Evolutionary conservation across 2,329 filamentous ascomycete genomes (phyloP), one percentile per base, ranked within the genome.

Genomic region (Karstenula rhodostoma): DNA sequence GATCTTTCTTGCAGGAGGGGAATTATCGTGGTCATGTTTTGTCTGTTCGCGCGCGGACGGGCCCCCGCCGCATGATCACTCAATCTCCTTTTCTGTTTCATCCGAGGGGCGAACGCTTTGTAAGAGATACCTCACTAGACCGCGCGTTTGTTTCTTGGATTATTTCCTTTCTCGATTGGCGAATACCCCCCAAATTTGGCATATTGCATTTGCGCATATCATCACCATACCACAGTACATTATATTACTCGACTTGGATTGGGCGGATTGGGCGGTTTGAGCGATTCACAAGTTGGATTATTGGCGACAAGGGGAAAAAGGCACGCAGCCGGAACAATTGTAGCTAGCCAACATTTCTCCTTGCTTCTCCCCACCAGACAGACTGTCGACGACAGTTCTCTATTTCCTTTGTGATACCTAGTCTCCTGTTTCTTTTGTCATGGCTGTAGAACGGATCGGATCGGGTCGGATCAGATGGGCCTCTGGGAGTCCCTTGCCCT

Each of bases 111-210:
- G 64, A 49, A 54, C 44, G 54, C 58, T 65, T 62, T 62, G 64
- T 67, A 65, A 64, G 66, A 71, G 69, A 71, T 74, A 74, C 68
- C 70, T 72, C 62, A 66, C 67, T 75, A 75, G 72, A 73, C 66
- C 60, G 67, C 60, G 51, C 59, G 58, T 62, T 57, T 57, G 52
- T 47, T 29, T 53, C 43, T 59, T 71, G 52, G 40, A 46, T 72
- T 53, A 60, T 69, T 66, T 67, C 61, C 62, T 68, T 63, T 67
- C 53, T 57, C 60, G 56, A 58, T 61, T 70, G 71, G 71, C 73
- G 72, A 69, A 46, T 54, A 53, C 56, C 57, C 37, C 47, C 70
- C 60, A 69, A 67, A 70, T 72, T 74, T 66, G 65, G 71, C 67
- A 72, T 74, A 48, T 75, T 75, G 69, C 52, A 37, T 55, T 55